Percentiles rank a stretch among this genome's conserved stretches.
phyloP scores from a whole-genome alignment of 2,329 filamentous ascomycete genomes.

The Colletotrichum sidae region DNA sequence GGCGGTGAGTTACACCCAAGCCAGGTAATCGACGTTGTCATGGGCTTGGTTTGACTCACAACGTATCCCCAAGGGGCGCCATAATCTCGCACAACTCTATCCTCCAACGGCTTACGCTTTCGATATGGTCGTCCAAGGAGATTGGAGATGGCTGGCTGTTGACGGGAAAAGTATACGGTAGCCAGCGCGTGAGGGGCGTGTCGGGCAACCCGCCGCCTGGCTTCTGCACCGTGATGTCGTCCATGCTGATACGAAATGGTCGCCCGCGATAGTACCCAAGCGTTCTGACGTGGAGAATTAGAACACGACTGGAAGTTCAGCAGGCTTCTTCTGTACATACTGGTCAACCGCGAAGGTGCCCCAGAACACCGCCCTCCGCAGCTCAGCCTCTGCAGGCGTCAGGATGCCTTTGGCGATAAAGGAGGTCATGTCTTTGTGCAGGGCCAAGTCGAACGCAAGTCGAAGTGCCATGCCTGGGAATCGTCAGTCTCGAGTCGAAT shows the following conservation, averaged over 20 bases:
- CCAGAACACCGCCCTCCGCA: slow-evolving; percentile 46
- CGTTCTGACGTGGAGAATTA: slow-evolving; percentile 33
- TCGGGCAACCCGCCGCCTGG: slow-evolving; percentile 13
- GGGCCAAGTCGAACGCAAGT: slow-evolving; percentile 42
- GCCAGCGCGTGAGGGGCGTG: background rate
- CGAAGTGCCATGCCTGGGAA: slow-evolving; percentile 45
- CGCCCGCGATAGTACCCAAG: slow-evolving; percentile 44
- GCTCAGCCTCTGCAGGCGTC: slow-evolving; percentile 41
- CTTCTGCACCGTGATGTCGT: slow-evolving; percentile 42
- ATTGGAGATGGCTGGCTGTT: background rate
- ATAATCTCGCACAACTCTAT: slow-evolving; percentile 40
- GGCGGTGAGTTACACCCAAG: background rate
- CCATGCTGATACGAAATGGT: slow-evolving; percentile 42
- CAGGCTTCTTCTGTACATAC: slow-evolving; percentile 33
- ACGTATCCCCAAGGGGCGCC: slow-evolving; percentile 40
- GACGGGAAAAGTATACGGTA: background rate
- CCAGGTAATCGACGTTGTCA: background rate
- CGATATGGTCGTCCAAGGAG: background rate
- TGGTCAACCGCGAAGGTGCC: slow-evolving; percentile 45
- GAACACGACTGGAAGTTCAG: background rate
- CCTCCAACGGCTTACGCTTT: background rate
- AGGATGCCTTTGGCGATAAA: slow-evolving; percentile 42
- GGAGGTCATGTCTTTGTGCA: slow-evolving; percentile 42
- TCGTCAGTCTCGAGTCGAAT: background rate
- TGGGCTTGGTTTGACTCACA: slow-evolving; percentile 31